Base-by-base conservation (phyloP, 176 grass and related monocot species). In the Chloris gayana region DNA sequence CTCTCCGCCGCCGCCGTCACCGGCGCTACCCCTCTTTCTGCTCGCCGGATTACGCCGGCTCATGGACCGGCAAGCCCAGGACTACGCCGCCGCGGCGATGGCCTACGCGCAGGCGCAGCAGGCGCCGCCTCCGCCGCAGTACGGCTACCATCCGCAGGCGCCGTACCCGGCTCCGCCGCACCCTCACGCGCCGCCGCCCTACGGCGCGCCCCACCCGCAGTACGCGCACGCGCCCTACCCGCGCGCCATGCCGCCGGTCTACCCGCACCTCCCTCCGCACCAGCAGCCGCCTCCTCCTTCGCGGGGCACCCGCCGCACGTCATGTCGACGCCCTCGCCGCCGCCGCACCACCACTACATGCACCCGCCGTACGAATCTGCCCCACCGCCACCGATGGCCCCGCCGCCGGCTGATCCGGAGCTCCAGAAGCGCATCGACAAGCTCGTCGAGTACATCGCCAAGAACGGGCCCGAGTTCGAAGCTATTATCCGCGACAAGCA, bases 401-500 rank as follows among this genome's bases (percentile, higher is more conserved):
- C 82, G 1, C 90, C 96, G 56, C 92, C 96, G 30, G 75, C 90
- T 3, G 92, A 99, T 69, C 84, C 90, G 17, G 96, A 99, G 75
- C 92, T 99, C 26, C 96, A 99, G 58, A 99, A 99, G 69, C 90
- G 92, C 37, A 99, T 99, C 53, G 96, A 99, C 83, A 99, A 99
- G 75, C 75, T 99, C 75, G 96, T 95, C 0, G 96, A 99, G 78
- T 99, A 99, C 86, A 83, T 88, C 80, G 92, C 84, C 76, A 99
- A 99, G 81, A 93, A 95, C 58, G 96, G 96, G 33, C 92, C 88
- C 1, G 92, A 93, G 33, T 99, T 99, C 79, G 96, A 99, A 81
- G 81, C 72, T 42, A 81, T 95, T 90, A 95, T 99, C 79, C 90
- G 96, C 60, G 96, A 99, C 62, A 99, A 99, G 87, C 92, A 99